Evolutionary conservation across 2,329 filamentous ascomycete species (phyloP).

Genomic region (Sclerotinia sclerotiorum): DNA sequence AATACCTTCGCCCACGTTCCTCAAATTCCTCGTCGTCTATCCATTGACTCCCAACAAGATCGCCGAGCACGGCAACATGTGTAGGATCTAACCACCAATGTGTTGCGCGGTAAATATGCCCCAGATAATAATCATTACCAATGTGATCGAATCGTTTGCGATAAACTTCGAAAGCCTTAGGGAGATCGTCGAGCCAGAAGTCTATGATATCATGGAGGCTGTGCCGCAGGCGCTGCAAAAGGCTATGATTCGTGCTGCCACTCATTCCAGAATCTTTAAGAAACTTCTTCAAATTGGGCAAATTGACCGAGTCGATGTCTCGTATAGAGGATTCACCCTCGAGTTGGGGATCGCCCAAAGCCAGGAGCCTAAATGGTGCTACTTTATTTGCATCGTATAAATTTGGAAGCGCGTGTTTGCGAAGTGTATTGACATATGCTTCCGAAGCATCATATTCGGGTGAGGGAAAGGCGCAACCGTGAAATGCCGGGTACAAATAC

Average conservation of each 20-base stretch:
- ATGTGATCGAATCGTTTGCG: constrained; percentile 84
- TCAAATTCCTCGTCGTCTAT: constrained; percentile 83
- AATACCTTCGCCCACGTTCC: constrained; percentile 70
- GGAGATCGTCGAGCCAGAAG: constrained; percentile 66
- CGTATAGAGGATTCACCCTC: constrained; percentile 88
- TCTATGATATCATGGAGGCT: constrained; percentile 60
- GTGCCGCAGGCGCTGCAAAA: constrained; percentile 53
- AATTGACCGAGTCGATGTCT: constrained; percentile 51
- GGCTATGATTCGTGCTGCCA: constrained; percentile 48
- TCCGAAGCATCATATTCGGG: constrained; percentile 33
- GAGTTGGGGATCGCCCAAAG: constrained; percentile 88
- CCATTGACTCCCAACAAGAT: constrained; percentile 94
- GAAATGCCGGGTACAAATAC: constrained; percentile 83
- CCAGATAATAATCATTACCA: constrained; percentile 93
- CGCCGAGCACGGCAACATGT: constrained; percentile 85
- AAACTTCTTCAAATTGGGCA: constrained; percentile 53
- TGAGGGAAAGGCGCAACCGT: constrained; percentile 74
- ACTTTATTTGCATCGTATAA: constrained; percentile 33
- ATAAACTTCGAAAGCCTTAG: constrained; percentile 61
- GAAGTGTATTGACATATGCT: constrained; percentile 35
- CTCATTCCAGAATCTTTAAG: constrained; percentile 32
- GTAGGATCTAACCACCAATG: constrained; percentile 83
- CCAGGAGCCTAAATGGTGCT: constrained; percentile 82
- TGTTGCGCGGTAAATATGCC: constrained; percentile 83
- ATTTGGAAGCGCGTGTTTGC: constrained; percentile 32